Evolutionary conservation across 106 monocot genomes (phyloP).

Genomic region (Agapanthus africanus): DNA sequence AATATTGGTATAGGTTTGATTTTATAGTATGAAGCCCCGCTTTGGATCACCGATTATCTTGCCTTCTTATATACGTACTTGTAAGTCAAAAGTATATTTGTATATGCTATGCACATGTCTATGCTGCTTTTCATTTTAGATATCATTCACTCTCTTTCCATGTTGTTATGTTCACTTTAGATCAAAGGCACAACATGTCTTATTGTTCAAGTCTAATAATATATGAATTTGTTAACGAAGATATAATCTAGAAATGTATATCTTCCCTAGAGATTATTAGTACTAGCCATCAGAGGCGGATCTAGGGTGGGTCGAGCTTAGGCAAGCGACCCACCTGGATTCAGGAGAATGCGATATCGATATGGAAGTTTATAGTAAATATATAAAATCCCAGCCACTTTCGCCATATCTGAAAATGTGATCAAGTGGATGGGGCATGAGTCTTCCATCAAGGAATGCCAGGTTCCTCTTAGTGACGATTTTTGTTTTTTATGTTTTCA

Average conservation of each 20-base stretch:
- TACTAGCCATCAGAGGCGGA: no score
- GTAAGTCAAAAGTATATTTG: neutral
- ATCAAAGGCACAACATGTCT: neutral
- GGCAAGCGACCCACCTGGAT: no score
- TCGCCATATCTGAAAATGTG: neutral
- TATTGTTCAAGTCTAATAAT: neutral
- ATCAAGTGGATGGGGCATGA: no score
- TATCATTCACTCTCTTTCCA: neutral
- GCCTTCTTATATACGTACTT: neutral
- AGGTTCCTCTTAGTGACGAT: no score
- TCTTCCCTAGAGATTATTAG: neutral
- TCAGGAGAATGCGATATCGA: no score
- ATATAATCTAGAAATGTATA: neutral
- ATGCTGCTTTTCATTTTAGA: neutral
- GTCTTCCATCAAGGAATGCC: no score
- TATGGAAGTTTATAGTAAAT: no score
- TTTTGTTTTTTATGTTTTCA: no score
- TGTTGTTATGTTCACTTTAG: neutral
- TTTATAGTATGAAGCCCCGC: neutral
- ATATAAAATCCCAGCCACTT: no score
- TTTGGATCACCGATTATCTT: neutral
- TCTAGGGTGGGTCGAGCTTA: no score
- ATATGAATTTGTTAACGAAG: neutral
- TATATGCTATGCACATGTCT: neutral
- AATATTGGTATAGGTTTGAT: neutral